Conservation (phyloP, 768 basidiomycete species). For the Amanita fuliginea region DNA sequence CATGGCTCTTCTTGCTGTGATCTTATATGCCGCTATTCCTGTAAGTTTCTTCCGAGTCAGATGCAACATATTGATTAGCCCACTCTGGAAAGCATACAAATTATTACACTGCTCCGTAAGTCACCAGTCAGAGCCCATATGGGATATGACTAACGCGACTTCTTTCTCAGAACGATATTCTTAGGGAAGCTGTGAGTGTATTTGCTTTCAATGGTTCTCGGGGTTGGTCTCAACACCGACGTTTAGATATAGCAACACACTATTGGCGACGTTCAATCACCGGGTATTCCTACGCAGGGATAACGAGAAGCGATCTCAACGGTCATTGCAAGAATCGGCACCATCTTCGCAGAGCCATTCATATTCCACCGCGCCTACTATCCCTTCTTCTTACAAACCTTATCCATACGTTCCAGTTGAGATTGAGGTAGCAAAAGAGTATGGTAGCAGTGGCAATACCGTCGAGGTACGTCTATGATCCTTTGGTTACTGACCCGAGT, state of each 20-base stretch:
- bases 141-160: not conserved
- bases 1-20: not conserved
- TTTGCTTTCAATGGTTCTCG: not conserved
- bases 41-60: not conserved
- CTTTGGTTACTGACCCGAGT: not conserved
- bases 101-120: slow-evolving; percentile 6
- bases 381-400: not conserved
- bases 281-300: slow-evolving; percentile 8
- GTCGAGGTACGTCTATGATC: not conserved
- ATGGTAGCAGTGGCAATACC: not conserved
- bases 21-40: not conserved
- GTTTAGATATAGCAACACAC: slow-evolving; percentile 8
- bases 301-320: not conserved
- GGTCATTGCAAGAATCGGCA: not conserved
- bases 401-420: not conserved
- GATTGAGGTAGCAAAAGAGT: not conserved
- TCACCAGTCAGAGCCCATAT: not conserved
- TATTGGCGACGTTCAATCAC: slow-evolving; percentile 10
- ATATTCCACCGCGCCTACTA: not conserved
- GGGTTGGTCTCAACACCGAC: not conserved
- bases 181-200: slow-evolving; percentile 7
- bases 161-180: slow-evolving; percentile 4
- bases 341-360: not conserved
- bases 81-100: not conserved
- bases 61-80: not conserved